Evolutionary conservation across 1,139 yeast genomes (phyloP).

Genomic region (Debaryomyces coudertii): DNA sequence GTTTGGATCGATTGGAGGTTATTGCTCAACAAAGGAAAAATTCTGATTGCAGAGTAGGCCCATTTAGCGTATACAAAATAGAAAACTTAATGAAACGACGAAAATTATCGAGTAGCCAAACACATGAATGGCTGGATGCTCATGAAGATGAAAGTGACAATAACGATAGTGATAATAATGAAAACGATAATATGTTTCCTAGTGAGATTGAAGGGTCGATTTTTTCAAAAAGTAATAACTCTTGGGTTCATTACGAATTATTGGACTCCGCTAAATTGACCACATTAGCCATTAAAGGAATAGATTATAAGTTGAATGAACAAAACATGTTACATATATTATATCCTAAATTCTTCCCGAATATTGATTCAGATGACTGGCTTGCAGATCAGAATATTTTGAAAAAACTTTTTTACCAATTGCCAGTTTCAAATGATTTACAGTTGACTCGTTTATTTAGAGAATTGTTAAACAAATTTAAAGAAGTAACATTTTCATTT

Average conservation of each 20-base stretch:
- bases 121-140: not conserved
- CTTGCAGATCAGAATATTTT: conserved; percentile 28
- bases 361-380: conserved; percentile 51
- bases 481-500: conserved; percentile 26
- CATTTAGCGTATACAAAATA: conserved; percentile 31
- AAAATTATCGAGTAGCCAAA: not conserved
- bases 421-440: conserved; percentile 14
- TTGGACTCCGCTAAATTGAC: conserved; percentile 44
- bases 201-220: conserved; percentile 14
- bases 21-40: conserved; percentile 9
- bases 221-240: conserved; percentile 27
- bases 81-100: not conserved
- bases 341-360: conserved; percentile 51
- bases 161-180: not conserved
- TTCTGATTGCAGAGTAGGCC: conserved; percentile 29
- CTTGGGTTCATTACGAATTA: conserved; percentile 42
- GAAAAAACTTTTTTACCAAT: conserved; percentile 19
- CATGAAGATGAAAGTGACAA: not conserved
- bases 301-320: conserved; percentile 39
- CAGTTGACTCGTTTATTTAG: conserved; percentile 24
- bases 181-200: not conserved
- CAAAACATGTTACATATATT: conserved; percentile 52
- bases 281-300: conserved; percentile 47
- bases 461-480: conserved; percentile 22
- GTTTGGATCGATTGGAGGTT: conserved; percentile 32